These are phyloP conservation scores for Debaryomyces maramus DNA, from an alignment of 805 yeast species.

Conservation along the genomic window DNA sequence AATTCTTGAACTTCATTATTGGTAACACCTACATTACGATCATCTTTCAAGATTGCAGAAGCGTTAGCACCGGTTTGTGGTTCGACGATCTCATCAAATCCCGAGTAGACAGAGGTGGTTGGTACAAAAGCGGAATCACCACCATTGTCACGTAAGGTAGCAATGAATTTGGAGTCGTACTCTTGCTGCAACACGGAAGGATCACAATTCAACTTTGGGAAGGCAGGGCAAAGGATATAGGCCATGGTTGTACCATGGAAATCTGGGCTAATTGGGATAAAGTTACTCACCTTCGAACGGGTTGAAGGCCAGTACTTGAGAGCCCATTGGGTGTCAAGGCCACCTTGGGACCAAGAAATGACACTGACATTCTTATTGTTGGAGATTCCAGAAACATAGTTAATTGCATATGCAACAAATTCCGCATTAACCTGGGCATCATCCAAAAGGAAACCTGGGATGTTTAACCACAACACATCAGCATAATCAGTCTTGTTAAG, in stretches of 20 bases:
- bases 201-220: constrained; percentile 19
- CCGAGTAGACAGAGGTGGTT: constrained; percentile 5
- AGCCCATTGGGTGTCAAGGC: constrained; percentile 5
- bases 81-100: constrained; percentile 2
- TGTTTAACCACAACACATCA: constrained; percentile 1
- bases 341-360: constrained; percentile 6
- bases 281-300: constrained; percentile 1
- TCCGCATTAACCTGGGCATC: constrained; percentile 4
- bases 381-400: constrained; percentile 5
- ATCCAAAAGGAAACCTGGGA: constrained; percentile 1
- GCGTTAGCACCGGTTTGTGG: constrained; percentile 3
- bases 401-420: constrained; percentile 5
- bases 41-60: constrained; percentile 2
- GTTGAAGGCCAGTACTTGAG: constrained; percentile 4
- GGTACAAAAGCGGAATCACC: constrained; percentile 7
- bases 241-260: constrained; percentile 53
- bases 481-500: not conserved
- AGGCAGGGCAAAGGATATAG: constrained; percentile 30
- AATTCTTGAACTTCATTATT: constrained; percentile 1
- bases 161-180: constrained; percentile 1
- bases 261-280: constrained; percentile 6
- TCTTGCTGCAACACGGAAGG: constrained; percentile 4
- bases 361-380: constrained; percentile 3
- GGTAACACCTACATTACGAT: not conserved
- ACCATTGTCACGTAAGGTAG: constrained; percentile 1